Evolutionary conservation across 75 land plant genomes (phyloP), one percentile per base, ranked within the genome.

Genomic region (Cunninghamia lanceolata): DNA sequence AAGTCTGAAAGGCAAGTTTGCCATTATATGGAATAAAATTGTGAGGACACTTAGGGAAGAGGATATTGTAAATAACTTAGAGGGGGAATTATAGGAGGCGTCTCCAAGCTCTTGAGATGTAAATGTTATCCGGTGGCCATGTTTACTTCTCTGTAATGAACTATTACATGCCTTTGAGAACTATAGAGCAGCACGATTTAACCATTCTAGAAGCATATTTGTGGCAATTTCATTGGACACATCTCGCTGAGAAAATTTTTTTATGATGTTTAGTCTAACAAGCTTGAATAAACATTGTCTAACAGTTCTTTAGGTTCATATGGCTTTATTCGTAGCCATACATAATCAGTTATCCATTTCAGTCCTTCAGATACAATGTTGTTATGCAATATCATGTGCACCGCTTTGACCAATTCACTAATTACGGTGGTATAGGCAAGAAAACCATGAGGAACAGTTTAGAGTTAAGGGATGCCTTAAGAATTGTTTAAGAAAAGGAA

Each of bases 401-500:
- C 87, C 93, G 94, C 59, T 98, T 98, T 86, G 99, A 98, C 78
- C 99, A 96, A 86, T 98, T 96, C 70, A 95, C 99, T 1, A 99
- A 98, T 73, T 94, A 95, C 89, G 99, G 99, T 28, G 99, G 99
- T 68, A n/a, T n/a, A n/a, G n/a, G n/a, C n/a, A n/a, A n/a, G n/a
- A n/a, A n/a, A n/a, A n/a, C n/a, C n/a, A n/a, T n/a, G n/a, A n/a
- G n/a, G n/a, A n/a, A n/a, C n/a, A n/a, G n/a, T n/a, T n/a, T n/a
- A n/a, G n/a, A n/a, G n/a, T n/a, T n/a, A n/a, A n/a, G n/a, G n/a
- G n/a, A n/a, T n/a, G n/a, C n/a, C n/a, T n/a, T n/a, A n/a, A n/a
- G n/a, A n/a, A n/a, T n/a, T n/a, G n/a, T n/a, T n/a, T n/a, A n/a
- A n/a, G n/a, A n/a, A n/a, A n/a, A n/a, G n/a, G n/a, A n/a, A n/a